phyloP scores from a whole-genome alignment of 306 rosid species.

The Rosa rugosa region DNA sequence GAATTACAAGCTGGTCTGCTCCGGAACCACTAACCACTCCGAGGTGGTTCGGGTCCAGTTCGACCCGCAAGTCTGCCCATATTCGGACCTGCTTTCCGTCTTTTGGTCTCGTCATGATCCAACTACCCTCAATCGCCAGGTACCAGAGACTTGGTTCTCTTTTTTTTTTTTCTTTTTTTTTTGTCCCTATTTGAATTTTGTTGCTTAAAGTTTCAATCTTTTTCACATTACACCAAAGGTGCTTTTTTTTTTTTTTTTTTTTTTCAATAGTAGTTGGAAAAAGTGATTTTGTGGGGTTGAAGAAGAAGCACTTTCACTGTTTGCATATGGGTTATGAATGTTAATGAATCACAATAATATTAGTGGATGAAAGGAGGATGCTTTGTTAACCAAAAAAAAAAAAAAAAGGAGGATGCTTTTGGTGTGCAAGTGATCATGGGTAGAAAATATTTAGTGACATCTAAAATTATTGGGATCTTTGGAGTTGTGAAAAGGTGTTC shows the following conservation, averaged over 20 bases:
- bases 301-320: neutral
- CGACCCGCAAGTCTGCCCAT: conserved; percentile 66
- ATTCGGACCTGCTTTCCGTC: conserved; percentile 46
- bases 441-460: too few species aligned
- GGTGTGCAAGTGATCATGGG: neutral
- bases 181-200: neutral
- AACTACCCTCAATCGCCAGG: conserved; percentile 74
- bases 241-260: neutral
- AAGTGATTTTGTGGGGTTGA: neutral
- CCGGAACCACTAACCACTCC: conserved; percentile 67
- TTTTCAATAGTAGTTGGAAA: neutral
- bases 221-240: neutral
- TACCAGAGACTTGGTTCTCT: neutral
- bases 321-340: neutral
- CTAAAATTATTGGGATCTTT: neutral
- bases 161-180: neutral
- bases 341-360: neutral
- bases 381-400: too few species aligned
- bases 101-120: conserved; percentile 87
- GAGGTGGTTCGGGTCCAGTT: conserved; percentile 79
- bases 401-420: neutral
- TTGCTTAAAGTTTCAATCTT: neutral
- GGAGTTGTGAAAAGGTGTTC: neutral
- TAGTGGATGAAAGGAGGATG: neutral
- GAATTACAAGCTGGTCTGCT: conserved; percentile 54